Conservation (phyloP, 2,329 filamentous ascomycete species). For the Aureobasidium melanogenum region DNA sequence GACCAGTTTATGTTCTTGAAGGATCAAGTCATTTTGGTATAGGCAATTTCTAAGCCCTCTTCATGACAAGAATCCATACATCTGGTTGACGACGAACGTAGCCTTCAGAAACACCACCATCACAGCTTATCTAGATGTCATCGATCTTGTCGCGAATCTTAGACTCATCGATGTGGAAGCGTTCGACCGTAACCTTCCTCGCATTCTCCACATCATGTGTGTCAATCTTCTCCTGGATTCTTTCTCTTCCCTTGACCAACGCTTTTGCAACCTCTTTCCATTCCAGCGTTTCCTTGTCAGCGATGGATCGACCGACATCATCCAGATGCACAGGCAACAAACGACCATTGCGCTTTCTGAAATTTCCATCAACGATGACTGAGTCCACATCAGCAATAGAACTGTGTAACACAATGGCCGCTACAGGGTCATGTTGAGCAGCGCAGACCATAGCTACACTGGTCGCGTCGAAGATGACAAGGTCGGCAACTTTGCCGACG, state of each 20-base stretch:
- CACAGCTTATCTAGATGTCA: background rate
- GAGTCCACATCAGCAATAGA: constrained; percentile 33
- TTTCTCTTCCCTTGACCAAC: background rate
- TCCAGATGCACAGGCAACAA: background rate
- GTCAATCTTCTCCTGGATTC: background rate
- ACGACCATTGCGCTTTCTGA: background rate
- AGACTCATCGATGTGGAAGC: background rate
- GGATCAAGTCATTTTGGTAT: background rate
- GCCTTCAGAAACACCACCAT: background rate
- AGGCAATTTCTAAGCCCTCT: background rate
- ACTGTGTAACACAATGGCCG: constrained; percentile 36
- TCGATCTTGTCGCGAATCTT: background rate
- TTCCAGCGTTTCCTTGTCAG: background rate
- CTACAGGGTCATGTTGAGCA: constrained; percentile 33
- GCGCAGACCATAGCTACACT: constrained; percentile 35
- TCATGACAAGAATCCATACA: background rate
- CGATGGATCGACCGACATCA: background rate
- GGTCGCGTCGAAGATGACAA: constrained; percentile 39
- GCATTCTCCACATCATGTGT: background rate
- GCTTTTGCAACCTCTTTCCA: background rate
- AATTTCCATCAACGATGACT: constrained; percentile 29
- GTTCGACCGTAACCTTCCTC: background rate
- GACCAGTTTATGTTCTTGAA: background rate
- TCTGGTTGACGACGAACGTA: background rate
- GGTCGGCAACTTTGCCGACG: constrained; percentile 40